Evolutionary conservation across 1,284 basidiomycete species (phyloP).

Genomic region (Sporisorium exsertum): DNA sequence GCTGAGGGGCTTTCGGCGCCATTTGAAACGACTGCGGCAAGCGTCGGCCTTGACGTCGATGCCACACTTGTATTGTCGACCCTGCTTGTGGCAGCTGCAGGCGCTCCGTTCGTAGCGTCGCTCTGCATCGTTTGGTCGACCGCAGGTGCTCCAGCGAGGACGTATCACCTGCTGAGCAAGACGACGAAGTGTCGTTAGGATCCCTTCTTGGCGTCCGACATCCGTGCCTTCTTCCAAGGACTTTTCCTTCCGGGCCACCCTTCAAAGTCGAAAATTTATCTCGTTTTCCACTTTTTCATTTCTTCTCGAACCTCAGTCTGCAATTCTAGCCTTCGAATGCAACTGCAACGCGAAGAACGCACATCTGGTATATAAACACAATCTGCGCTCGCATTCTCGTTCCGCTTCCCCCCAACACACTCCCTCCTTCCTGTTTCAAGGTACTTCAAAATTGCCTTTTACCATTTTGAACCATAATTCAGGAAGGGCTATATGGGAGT

Average conservation of each 20-base stretch:
- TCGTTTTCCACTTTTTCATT: background rate
- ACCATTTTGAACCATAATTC: conserved; percentile 62
- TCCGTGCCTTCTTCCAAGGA: background rate
- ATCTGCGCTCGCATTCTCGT: background rate
- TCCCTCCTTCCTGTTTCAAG: conserved; percentile 58
- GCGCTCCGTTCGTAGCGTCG: background rate
- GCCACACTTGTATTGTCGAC: background rate
- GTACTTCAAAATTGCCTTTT: conserved; percentile 60
- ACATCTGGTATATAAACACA: conserved; percentile 24
- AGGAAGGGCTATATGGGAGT: conserved; percentile 54
- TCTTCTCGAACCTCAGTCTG: background rate
- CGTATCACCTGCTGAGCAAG: background rate
- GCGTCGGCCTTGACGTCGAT: background rate
- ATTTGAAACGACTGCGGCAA: background rate
- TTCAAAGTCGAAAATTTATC: conserved; percentile 29
- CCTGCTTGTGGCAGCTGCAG: background rate
- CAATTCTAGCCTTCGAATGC: background rate
- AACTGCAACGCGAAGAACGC: conserved; percentile 10
- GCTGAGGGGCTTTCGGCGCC: background rate
- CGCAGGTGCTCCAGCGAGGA: background rate
- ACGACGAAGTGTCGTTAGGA: background rate
- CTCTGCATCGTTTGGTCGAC: conserved; percentile 5
- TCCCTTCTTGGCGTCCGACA: conserved; percentile 4
- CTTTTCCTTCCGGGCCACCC: conserved; percentile 6
- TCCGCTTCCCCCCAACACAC: conserved; percentile 18